phyloP scores from a whole-genome alignment of 352 stramenopile genomes.

The Elongisporangium prolatum region DNA sequence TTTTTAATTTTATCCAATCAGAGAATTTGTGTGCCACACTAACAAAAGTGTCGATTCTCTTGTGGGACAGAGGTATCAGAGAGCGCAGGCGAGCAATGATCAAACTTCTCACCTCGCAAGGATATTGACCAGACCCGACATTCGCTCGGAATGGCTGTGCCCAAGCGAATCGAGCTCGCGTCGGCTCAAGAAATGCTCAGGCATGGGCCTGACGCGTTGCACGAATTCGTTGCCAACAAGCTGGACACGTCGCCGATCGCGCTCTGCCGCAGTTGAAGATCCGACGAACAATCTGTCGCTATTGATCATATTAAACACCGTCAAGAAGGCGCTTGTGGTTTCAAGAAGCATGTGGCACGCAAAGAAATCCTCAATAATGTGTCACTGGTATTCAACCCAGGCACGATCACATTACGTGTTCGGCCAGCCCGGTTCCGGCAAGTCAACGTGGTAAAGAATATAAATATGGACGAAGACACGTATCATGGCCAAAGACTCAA shows the following conservation, averaged over 20 bases:
- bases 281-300: slow-evolving; percentile 17
- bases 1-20: too few species aligned
- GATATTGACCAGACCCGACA: not conserved
- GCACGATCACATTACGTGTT: slow-evolving; percentile 29
- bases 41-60: too few species aligned
- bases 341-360: slow-evolving; percentile 23
- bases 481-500: slow-evolving; percentile 35
- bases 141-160: not conserved
- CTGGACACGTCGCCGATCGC: slow-evolving; percentile 12
- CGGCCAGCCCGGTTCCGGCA: slow-evolving; percentile 29
- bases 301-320: slow-evolving; percentile 8
- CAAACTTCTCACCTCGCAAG: not conserved
- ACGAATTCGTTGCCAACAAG: slow-evolving; percentile 9
- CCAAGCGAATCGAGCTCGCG: not conserved
- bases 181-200: slow-evolving; percentile 8
- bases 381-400: slow-evolving; percentile 21
- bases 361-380: slow-evolving; percentile 32
- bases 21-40: too few species aligned
- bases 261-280: slow-evolving; percentile 26
- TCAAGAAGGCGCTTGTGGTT: slow-evolving; percentile 25
- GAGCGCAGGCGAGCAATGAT: too few species aligned
- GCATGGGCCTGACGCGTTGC: slow-evolving; percentile 2
- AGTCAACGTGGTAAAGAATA: slow-evolving; percentile 27
- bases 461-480: slow-evolving; percentile 29
- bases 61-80: too few species aligned